phyloP scores from a whole-genome alignment of 2,329 filamentous ascomycete species.

The Teratosphaeria pseudoeucalypti region DNA sequence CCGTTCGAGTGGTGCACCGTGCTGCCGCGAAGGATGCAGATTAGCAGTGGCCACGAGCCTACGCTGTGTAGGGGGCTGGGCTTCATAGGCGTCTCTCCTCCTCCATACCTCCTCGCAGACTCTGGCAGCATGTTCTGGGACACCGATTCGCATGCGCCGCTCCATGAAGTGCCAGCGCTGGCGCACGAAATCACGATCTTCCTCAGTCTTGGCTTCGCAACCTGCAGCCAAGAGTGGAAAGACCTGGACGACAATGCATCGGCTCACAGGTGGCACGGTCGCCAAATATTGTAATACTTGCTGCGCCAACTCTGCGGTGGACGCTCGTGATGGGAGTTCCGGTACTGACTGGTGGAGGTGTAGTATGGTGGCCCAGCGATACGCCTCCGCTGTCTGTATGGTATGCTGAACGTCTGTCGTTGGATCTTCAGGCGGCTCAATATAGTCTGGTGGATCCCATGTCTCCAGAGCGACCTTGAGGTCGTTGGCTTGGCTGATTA shows the following conservation, averaged over 20 bases:
- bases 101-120: constrained; percentile 58
- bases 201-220: constrained; percentile 49
- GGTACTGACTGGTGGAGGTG: constrained; percentile 60
- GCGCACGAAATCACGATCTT: constrained; percentile 55
- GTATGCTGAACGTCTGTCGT: constrained; percentile 52
- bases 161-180: constrained; percentile 53
- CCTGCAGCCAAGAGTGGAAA: constrained; percentile 59
- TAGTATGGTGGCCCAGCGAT: constrained; percentile 55
- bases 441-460: constrained; percentile 49
- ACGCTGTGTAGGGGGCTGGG: constrained; percentile 21
- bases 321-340: constrained; percentile 48
- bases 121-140: constrained; percentile 54
- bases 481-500: constrained; percentile 52
- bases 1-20: constrained; percentile 11
- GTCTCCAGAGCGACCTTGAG: constrained; percentile 50
- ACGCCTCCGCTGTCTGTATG: constrained; percentile 57
- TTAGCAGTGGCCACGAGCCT: constrained; percentile 28
- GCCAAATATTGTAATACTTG: constrained; percentile 52
- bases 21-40: constrained; percentile 17
- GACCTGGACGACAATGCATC: constrained; percentile 58
- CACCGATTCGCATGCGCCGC: constrained; percentile 54
- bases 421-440: constrained; percentile 54
- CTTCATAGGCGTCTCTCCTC: constrained; percentile 46
- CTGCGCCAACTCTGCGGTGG: constrained; percentile 49
- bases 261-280: constrained; percentile 51